phyloP scores from a whole-genome alignment of 768 basidiomycete genomes.

The Phanerochaete sordida region DNA sequence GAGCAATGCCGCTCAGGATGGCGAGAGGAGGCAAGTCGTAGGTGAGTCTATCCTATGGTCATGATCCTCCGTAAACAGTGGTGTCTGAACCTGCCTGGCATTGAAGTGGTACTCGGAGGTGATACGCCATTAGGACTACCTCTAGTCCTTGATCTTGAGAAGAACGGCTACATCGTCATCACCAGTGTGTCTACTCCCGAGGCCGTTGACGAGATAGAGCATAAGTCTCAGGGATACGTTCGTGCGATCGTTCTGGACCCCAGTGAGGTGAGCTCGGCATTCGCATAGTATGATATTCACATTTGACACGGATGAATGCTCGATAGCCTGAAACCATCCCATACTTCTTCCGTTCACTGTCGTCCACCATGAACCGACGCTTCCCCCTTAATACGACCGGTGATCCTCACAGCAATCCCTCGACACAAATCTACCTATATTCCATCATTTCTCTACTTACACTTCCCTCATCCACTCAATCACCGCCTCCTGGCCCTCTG shows the following conservation, averaged over 20 bases:
- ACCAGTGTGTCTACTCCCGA: constrained; percentile 71
- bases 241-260: constrained; percentile 82
- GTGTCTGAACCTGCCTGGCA: background rate
- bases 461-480: constrained; percentile 36
- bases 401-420: constrained; percentile 72
- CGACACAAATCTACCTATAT: constrained; percentile 67
- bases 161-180: constrained; percentile 79
- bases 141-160: constrained; percentile 70
- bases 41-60: too few species aligned
- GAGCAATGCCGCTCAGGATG: constrained; percentile 20
- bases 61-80: too few species aligned
- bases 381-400: constrained; percentile 79
- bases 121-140: constrained; percentile 72
- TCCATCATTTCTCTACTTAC: constrained; percentile 76
- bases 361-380: constrained; percentile 73
- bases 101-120: constrained; percentile 74
- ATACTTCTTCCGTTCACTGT: constrained; percentile 76
- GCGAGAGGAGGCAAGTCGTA: constrained; percentile 43
- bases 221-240: constrained; percentile 67
- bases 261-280: constrained; percentile 48
- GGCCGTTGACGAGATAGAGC: constrained; percentile 62
- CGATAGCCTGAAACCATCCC: constrained; percentile 65
- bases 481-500: constrained; percentile 51
- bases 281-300: background rate
- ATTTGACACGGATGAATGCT: background rate